Evolutionary conservation across 169 alveolate genomes (phyloP), one percentile per base, ranked within the genome.

Genomic region (Perkinsus chesapeaki): DNA sequence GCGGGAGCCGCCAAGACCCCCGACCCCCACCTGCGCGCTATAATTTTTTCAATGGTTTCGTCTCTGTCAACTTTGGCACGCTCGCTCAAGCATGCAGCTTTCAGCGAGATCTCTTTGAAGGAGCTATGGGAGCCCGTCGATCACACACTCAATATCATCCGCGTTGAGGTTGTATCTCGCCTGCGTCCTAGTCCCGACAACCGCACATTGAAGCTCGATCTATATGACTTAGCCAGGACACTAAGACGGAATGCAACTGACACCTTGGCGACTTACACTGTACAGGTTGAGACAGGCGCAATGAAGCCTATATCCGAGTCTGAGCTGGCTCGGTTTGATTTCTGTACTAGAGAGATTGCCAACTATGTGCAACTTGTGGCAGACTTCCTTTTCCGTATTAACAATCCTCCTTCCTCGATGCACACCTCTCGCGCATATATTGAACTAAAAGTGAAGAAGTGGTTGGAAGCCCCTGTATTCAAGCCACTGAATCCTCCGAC

Each of bases 111-210:
- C 1, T 27, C 82, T 1, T 27, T 60, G 82, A 23, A 60, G 82
- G 36, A 60, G 82, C 82, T 60, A 16, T 60, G 82, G 82, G 82
- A 60, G 82, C 82, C 82, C 82, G 82, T 60, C 82, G 82, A 60
- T 23, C 82, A 60, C 23, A 20, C 82, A 20, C 82, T 60, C 3
- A 60, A 60, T 16, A 34, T 60, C 31, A 60, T 60, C 12, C 82
- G 82, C 12, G 82, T 60, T 60, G 82, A 60, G 27, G 82, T 60
- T 7, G 31, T 60, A 9, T 60, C 7, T 34, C 82, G 82, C 3
- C 31, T 60, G 23, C 12, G 82, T 27, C 82, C 82, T 0, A 60
- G 82, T 23, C 82, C 82, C 1, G 82, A 60, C 23, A 60, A 1
- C 27, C 82, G 82, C 3, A 16, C 27, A 12, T 27, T 34, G 12